Evolutionary conservation across 768 basidiomycete genomes (phyloP).

Genomic region (Rhizopogon vinicolor): DNA sequence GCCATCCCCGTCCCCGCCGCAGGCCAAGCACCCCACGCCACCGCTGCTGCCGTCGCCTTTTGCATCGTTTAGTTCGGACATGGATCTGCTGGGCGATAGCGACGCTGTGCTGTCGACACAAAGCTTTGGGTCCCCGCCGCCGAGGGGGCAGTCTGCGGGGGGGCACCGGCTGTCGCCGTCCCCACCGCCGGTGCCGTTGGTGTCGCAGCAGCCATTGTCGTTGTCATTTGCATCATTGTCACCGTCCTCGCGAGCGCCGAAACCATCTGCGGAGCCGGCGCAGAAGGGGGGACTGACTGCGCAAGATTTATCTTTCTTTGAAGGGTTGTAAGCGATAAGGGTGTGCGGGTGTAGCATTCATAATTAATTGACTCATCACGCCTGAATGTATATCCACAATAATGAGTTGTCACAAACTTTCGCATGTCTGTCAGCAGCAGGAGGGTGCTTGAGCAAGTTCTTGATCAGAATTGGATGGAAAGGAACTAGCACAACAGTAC

Average conservation of each 20-base stretch:
- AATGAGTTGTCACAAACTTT: not conserved
- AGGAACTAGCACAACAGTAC: too few species aligned
- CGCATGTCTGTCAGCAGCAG: too few species aligned
- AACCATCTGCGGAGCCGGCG: slow-evolving; percentile 14
- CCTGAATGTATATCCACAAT: not conserved
- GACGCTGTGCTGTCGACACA: slow-evolving; percentile 5
- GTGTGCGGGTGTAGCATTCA: not conserved
- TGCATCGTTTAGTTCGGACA: not conserved
- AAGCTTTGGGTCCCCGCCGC: slow-evolving; percentile 2
- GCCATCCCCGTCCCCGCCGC: slow-evolving; percentile 27
- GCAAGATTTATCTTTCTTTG: slow-evolving; percentile 86
- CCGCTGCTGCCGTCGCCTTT: slow-evolving; percentile 19
- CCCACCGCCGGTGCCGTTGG: slow-evolving; percentile 6
- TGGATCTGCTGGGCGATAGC: not conserved
- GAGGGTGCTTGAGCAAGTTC: too few species aligned
- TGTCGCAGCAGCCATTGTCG: slow-evolving; percentile 11
- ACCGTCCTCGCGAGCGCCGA: slow-evolving; percentile 10
- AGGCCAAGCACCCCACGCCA: slow-evolving; percentile 14
- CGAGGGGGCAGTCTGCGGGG: slow-evolving; percentile 7
- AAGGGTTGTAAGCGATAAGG: slow-evolving; percentile 46
- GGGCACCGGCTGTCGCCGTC: slow-evolving; percentile 14
- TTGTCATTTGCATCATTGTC: slow-evolving; percentile 16
- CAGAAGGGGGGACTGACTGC: slow-evolving; percentile 63
- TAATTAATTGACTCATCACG: too few species aligned
- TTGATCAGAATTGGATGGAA: too few species aligned